These are phyloP conservation scores for Solanum lignicaule DNA, from an alignment of 257 asterid species.

Conservation along the genomic window DNA sequence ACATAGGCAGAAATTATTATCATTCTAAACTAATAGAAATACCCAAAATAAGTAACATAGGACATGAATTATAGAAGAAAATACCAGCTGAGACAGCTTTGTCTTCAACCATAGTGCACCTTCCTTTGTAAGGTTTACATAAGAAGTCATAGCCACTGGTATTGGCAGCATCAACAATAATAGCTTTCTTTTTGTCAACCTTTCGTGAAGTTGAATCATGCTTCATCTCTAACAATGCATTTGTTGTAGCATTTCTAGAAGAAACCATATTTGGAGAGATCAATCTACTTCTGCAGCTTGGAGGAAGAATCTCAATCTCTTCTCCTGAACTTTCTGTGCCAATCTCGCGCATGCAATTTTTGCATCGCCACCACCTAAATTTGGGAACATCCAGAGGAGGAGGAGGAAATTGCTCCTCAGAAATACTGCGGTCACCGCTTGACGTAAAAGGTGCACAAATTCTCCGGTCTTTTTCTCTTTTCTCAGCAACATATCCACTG, in stretches of 20 bases:
- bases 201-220: not conserved
- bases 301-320: not conserved
- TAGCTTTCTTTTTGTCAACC: not conserved
- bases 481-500: conserved; percentile 69
- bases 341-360: conserved; percentile 22
- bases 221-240: not conserved
- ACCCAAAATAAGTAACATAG: not conserved
- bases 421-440: conserved; percentile 8
- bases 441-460: conserved; percentile 38
- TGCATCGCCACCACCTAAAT: conserved; percentile 66
- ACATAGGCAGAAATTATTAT: not conserved
- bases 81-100: not conserved
- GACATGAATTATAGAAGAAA: not conserved
- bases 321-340: not conserved
- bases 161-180: not conserved
- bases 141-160: not conserved
- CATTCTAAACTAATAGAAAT: not conserved
- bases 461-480: conserved; percentile 40
- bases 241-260: not conserved
- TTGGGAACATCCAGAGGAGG: conserved; percentile 45
- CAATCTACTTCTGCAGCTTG: not conserved
- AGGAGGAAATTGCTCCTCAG: conserved; percentile 17
- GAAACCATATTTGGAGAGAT: not conserved
- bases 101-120: not conserved
- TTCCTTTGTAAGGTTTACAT: not conserved